phyloP scores from a whole-genome alignment of 371 early-diverging fungal genomes.

The Syncephalastrum sp. region DNA sequence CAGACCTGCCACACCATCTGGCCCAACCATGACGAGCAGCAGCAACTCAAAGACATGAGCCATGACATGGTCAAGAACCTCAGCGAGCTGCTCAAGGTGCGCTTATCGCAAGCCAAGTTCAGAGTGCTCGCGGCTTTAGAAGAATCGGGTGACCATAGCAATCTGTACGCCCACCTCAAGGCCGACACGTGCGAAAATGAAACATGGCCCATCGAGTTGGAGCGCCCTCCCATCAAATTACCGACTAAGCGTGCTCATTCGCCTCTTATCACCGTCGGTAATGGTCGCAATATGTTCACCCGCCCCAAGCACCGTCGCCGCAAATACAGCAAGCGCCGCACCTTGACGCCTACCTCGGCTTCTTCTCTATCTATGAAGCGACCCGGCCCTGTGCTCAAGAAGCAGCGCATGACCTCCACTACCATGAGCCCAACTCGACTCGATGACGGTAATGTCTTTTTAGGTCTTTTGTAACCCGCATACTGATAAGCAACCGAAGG shows the following conservation, averaged over 20 bases:
- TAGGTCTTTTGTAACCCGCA: no score
- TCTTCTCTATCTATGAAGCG: no score
- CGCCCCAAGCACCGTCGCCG: no score
- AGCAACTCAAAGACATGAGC: slow-evolving; percentile 12
- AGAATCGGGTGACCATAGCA: slow-evolving; percentile 2
- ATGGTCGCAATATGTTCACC: slow-evolving; percentile 15
- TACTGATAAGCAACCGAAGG: no score
- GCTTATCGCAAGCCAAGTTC: slow-evolving; percentile 25
- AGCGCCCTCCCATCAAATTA: slow-evolving; percentile 10
- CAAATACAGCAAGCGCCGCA: no score
- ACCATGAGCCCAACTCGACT: no score
- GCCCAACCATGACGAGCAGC: slow-evolving; percentile 11
- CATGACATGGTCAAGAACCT: slow-evolving; percentile 19
- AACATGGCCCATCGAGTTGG: slow-evolving; percentile 9
- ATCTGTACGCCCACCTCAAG: slow-evolving; percentile 4
- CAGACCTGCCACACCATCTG: slow-evolving; percentile 25
- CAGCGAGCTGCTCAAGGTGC: slow-evolving; percentile 24
- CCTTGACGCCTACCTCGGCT: no score
- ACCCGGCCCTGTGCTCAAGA: no score
- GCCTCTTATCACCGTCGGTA: slow-evolving; percentile 18
- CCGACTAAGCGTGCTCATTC: slow-evolving; percentile 15
- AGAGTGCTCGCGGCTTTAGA: slow-evolving; percentile 17
- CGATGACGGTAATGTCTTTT: no score
- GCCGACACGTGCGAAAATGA: slow-evolving; percentile 4
- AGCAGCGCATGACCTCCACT: no score